Evolutionary conservation across 805 yeast species (phyloP).

Genomic region (Spencermartinsiella europaea): DNA sequence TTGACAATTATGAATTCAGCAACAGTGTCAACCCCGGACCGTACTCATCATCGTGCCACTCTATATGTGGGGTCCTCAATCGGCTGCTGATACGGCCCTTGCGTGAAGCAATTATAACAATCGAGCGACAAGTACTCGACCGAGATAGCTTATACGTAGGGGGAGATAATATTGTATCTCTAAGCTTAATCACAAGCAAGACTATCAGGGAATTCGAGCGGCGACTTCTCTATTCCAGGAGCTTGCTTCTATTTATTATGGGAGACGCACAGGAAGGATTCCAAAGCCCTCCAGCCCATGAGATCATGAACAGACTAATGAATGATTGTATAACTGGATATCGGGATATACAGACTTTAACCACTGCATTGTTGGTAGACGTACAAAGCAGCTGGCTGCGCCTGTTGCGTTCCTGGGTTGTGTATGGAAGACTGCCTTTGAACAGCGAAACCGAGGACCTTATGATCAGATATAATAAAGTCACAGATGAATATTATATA

Average conservation of each 20-base stretch:
- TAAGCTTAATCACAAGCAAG: conserved; percentile 14
- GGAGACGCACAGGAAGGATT: conserved; percentile 1
- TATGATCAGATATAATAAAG: conserved; percentile 13
- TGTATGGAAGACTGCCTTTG: conserved; percentile 19
- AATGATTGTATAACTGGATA: conserved; percentile 15
- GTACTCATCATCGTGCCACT: conserved; percentile 12
- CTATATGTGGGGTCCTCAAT: conserved; percentile 10
- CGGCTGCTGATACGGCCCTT: conserved; percentile 11
- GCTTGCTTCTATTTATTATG: conserved; percentile 11
- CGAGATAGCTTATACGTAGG: conserved; percentile 19
- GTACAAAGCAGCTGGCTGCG: conserved; percentile 20
- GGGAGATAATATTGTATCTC: conserved; percentile 14
- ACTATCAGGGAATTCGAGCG: conserved; percentile 20
- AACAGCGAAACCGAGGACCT: conserved; percentile 11
- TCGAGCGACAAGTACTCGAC: conserved; percentile 17
- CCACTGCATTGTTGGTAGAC: conserved; percentile 12
- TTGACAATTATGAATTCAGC: conserved; percentile 1
- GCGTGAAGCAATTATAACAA: conserved; percentile 8
- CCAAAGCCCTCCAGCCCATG: conserved; percentile 6
- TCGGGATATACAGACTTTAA: conserved; percentile 9
- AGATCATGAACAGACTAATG: conserved; percentile 12
- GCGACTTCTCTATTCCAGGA: conserved; percentile 13
- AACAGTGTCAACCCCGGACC: conserved; percentile 8
- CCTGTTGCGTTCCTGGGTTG: conserved; percentile 19
- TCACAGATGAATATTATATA: conserved; percentile 6